Percentiles rank a stretch among this genome's conserved stretches.
Conservation (phyloP, 306 rosid genomes). For the Senna siamea region DNA sequence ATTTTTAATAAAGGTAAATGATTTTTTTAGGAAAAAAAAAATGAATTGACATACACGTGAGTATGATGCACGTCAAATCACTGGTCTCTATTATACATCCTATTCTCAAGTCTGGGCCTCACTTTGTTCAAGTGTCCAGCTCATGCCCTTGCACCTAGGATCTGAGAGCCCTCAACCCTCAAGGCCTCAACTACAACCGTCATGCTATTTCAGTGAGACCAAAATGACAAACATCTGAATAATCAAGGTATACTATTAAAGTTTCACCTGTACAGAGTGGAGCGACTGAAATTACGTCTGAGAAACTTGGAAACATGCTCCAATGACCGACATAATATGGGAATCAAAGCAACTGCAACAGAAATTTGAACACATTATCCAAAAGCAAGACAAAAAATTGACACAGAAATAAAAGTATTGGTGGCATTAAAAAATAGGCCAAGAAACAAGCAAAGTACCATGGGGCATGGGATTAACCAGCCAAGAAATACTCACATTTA, state of each 20-base stretch:
- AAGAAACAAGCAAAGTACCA: slow-evolving; percentile 19
- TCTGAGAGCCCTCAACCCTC: background rate
- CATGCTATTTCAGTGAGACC: background rate
- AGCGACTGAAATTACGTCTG: slow-evolving; percentile 81
- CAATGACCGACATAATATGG: slow-evolving; percentile 79
- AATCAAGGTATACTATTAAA: background rate
- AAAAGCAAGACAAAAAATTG: slow-evolving; percentile 2
- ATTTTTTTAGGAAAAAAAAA: no score
- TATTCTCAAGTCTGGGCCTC: no score
- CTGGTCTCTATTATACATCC: background rate
- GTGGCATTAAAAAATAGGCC: background rate
- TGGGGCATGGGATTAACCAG: slow-evolving; percentile 19
- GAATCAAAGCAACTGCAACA: slow-evolving; percentile 88
- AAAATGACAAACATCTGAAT: background rate
- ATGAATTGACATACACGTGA: background rate
- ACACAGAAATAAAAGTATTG: slow-evolving; percentile 3
- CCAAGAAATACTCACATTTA: slow-evolving; percentile 60
- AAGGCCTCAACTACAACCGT: background rate
- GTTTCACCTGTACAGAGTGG: slow-evolving; percentile 89
- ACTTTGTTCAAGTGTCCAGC: no score
- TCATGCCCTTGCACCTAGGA: no score
- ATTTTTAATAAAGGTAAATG: no score
- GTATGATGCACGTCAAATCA: background rate
- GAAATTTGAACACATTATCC: slow-evolving; percentile 36
- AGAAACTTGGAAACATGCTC: slow-evolving; percentile 97